Base-by-base conservation (phyloP, 139 green algal genomes). In the Volvox africanus region DNA sequence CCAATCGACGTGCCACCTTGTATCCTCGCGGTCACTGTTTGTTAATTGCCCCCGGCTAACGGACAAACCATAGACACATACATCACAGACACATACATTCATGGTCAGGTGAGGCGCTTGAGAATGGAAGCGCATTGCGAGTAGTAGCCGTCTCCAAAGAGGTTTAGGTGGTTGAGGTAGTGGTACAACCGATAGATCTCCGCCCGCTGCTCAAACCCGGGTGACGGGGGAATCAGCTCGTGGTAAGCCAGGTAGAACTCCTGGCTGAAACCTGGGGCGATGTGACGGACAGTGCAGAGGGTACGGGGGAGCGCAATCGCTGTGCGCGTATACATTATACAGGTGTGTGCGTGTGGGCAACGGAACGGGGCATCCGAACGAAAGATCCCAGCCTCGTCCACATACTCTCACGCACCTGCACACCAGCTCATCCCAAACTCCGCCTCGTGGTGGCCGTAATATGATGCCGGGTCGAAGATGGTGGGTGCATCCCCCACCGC, bases 401-500 rank as follows among this genome's bases (percentile, higher is more conserved):
- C 28, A 28, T 2, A 21, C 37, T 61, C 84, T 67, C 69, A 5
- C 82, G 22, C 81, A 87, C 81, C 81, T 77, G 95, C 96, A 92
- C 96, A 99, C 97, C 97, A 99, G n/a, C 86, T 94, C 98, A 99
- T 99, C 44, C 98, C 98, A 83, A 98, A 99, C 88, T 99, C 98
- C 18, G 98, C 98, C 93, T 99, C 98, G 80, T 95, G 90, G 92
- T 99, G 98, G 1, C 98, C 97, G 88, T 98, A 99, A 90, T 99
- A 99, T 22, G 85, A 81, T 37, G 92, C 92, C 18, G 92, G 92
- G 77, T 94, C 92, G 78, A 99, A 98, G 30, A 99, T 96, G 69
- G 93, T 65, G 0, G 97, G 96, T 71, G 94, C 44, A 0, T 96
- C 96, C 14, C 97, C 95, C 65, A 81, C 88, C 0, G 91, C 93